phyloP scores from a whole-genome alignment of 768 basidiomycete species.

The Tricholoma sp. region DNA sequence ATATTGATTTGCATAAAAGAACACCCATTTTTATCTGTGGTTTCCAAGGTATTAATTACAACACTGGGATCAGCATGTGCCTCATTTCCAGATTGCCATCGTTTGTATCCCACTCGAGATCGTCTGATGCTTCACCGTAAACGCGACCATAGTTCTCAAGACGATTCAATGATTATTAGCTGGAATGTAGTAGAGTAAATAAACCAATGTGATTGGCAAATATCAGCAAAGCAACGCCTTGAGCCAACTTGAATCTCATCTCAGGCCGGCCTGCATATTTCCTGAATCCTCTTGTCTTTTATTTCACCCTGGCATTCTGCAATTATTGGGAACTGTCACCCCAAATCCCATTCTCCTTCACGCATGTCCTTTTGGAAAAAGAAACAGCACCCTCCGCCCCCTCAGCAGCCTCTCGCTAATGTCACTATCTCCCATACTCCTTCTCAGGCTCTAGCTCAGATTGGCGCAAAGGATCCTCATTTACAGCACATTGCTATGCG shows the following conservation, averaged over 20 bases:
- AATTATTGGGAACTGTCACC: slow-evolving; percentile 20
- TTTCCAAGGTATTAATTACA: slow-evolving; percentile 45
- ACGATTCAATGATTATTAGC: slow-evolving; percentile 54
- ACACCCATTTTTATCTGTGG: slow-evolving; percentile 82
- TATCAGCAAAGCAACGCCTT: neutral
- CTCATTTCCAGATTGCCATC: slow-evolving; percentile 70
- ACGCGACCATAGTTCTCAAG: slow-evolving; percentile 62
- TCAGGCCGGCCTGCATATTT: slow-evolving; percentile 3
- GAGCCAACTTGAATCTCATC: neutral
- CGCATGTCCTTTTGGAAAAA: slow-evolving; percentile 92
- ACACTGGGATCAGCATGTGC: too few species aligned
- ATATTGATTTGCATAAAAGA: slow-evolving; percentile 28
- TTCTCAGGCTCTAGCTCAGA: slow-evolving; percentile 36
- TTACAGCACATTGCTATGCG: slow-evolving; percentile 49
- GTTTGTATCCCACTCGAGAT: slow-evolving; percentile 68
- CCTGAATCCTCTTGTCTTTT: neutral
- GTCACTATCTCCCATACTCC: slow-evolving; percentile 61
- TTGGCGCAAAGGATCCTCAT: too few species aligned
- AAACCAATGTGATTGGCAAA: neutral
- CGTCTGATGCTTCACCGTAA: slow-evolving; percentile 67
- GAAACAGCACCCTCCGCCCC: slow-evolving; percentile 53
- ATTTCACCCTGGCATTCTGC: slow-evolving; percentile 1
- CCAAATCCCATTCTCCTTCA: slow-evolving; percentile 7
- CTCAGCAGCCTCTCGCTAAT: slow-evolving; percentile 37
- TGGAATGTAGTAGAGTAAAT: slow-evolving; percentile 52